Percentiles rank a stretch among this genome's conserved stretches.
Evolutionary conservation across 2,329 filamentous ascomycete species (phyloP).

Genomic region (Colletotrichum destructivum): DNA sequence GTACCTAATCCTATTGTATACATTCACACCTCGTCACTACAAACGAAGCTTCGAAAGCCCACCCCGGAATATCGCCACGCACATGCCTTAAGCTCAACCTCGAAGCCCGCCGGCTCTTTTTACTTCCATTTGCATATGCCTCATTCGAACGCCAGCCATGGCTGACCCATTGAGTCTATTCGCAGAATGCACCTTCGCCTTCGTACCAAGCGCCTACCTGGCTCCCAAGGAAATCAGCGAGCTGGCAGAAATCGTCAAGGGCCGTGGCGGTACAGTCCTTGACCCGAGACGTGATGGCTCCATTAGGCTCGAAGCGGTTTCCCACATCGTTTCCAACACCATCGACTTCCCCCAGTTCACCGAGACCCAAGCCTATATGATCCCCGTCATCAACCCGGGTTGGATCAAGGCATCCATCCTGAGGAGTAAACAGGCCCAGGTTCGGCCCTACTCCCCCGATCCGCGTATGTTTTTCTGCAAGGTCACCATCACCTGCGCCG

Average conservation of each 20-base stretch:
- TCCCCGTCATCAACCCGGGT: conserved; percentile 84
- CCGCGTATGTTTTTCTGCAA: conserved; percentile 91
- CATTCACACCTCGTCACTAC: neutral
- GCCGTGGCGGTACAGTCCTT: conserved; percentile 67
- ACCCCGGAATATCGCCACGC: neutral
- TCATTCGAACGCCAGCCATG: conserved; percentile 40
- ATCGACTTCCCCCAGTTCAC: conserved; percentile 94
- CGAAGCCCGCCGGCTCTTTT: conserved; percentile 12
- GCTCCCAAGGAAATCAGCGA: conserved; percentile 59
- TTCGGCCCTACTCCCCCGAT: conserved; percentile 91
- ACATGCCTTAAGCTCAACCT: conserved; percentile 23
- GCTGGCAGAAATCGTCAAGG: conserved; percentile 60
- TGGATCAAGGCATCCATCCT: conserved; percentile 84
- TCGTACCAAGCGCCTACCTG: conserved; percentile 60
- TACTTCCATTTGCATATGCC: conserved; percentile 3
- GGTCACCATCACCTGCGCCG: conserved; percentile 85
- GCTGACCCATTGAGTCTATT: conserved; percentile 54
- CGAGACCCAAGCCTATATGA: conserved; percentile 80
- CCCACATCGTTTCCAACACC: conserved; percentile 77
- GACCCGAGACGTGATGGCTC: conserved; percentile 64
- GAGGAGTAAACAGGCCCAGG: conserved; percentile 80
- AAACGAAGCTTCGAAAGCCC: conserved; percentile 13
- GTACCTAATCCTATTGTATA: neutral
- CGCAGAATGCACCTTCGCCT: conserved; percentile 60
- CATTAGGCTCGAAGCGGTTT: conserved; percentile 63